phyloP scores from a whole-genome alignment of 495 filamentous ascomycete genomes.

The Eremomyces bilateralis region DNA sequence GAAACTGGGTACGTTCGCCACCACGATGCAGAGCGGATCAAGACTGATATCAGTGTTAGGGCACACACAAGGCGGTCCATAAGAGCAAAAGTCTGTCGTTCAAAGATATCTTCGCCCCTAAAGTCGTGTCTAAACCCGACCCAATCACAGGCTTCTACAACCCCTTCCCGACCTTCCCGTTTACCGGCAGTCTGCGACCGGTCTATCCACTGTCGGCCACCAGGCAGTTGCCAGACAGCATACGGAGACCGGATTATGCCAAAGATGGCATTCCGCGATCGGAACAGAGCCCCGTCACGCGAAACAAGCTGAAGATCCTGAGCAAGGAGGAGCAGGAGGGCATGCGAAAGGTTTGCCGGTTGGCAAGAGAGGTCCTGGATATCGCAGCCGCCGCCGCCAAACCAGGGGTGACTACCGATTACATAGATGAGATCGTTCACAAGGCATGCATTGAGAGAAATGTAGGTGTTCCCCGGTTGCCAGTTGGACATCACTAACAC shows the following conservation, averaged over 20 bases:
- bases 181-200: slow-evolving; percentile 59
- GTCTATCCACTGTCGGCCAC: slow-evolving; percentile 69
- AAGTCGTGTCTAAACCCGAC: slow-evolving; percentile 66
- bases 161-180: slow-evolving; percentile 72
- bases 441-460: slow-evolving; percentile 85
- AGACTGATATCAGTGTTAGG: slow-evolving; percentile 25
- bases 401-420: slow-evolving; percentile 87
- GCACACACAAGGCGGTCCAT: slow-evolving; percentile 68
- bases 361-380: slow-evolving; percentile 85
- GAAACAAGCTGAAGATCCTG: slow-evolving; percentile 63
- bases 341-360: slow-evolving; percentile 82
- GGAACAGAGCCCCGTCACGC: slow-evolving; percentile 45
- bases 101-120: slow-evolving; percentile 44
- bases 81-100: slow-evolving; percentile 64
- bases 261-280: slow-evolving; percentile 62
- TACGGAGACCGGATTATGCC: slow-evolving; percentile 69
- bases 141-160: slow-evolving; percentile 76
- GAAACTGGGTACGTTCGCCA: slow-evolving; percentile 65
- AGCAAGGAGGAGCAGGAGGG: slow-evolving; percentile 57
- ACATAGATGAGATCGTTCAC: slow-evolving; percentile 90
- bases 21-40: slow-evolving; percentile 1
- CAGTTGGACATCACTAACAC: slow-evolving; percentile 2
- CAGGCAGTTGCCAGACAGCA: slow-evolving; percentile 55
- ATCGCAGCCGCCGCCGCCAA: slow-evolving; percentile 58
- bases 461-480: slow-evolving; percentile 27